Conservation (phyloP, 2,329 filamentous ascomycete genomes). For the Teratosphaeria viscida region DNA sequence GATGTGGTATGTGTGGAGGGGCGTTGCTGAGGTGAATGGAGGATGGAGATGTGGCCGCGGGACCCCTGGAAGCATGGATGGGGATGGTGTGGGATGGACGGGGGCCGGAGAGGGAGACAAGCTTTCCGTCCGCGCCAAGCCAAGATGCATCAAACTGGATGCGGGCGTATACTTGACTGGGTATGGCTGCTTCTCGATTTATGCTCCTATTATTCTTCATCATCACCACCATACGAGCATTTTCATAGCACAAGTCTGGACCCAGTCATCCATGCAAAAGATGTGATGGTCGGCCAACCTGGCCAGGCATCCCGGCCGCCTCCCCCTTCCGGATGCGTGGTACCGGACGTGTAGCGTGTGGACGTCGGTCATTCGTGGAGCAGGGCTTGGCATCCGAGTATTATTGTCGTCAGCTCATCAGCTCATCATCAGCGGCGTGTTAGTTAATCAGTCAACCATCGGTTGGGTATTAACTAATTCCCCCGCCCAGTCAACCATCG, state of each 20-base stretch:
- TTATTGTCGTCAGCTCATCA: too few species aligned
- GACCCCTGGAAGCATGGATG: background rate
- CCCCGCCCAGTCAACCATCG: too few species aligned
- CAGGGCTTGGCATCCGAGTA: too few species aligned
- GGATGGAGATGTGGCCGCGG: background rate
- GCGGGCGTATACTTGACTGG: background rate
- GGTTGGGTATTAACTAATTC: background rate
- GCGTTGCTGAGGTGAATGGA: slow-evolving; percentile 1
- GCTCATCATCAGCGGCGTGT: background rate
- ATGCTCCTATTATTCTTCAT: background rate
- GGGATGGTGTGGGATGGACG: too few species aligned
- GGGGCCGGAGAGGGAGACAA: background rate
- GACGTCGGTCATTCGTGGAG: too few species aligned
- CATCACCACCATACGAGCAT: background rate
- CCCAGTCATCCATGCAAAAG: background rate
- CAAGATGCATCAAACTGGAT: background rate
- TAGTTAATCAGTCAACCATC: too few species aligned
- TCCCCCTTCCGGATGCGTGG: too few species aligned
- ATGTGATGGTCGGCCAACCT: background rate
- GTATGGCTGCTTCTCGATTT: background rate
- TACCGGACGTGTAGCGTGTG: too few species aligned
- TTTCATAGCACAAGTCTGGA: background rate
- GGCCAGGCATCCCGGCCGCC: background rate
- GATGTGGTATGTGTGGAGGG: background rate
- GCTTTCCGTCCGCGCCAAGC: background rate